Base-by-base conservation (phyloP, 2,329 filamentous ascomycete species). In the Fusarium nurragi region DNA sequence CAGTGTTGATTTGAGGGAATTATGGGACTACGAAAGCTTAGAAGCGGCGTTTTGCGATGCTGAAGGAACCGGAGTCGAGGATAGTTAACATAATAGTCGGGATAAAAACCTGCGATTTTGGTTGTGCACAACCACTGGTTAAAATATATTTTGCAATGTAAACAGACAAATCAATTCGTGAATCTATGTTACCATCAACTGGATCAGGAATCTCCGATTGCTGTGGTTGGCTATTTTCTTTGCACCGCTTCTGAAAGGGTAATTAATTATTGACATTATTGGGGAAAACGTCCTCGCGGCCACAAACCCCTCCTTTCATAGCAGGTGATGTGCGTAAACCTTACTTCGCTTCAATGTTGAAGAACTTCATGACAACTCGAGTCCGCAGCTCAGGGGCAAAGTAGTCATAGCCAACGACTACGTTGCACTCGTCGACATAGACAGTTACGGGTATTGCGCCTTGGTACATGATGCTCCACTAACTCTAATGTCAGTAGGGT, bases 391-490 rank as follows among this genome's bases (percentile, higher is more conserved):
- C 68, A 0, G 69, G 68, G 0, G 73, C 65, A 39, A 76, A 77
- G 28, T 74, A 79, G 47, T 79, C 77, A 34, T 78, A 79, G 0
- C 77, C 77, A 32, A 76, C 76, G 2, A 79, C 56, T 5, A 74
- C 25, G 50, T 69, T 65, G 49, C 76, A 78, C n/a, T 46, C 63
- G 28, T 74, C 69, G 1, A 79, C 74, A 18, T 72, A 78, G 0
- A 77, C 71, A 0, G 76, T 78, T 0, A 78, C 76, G 0, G 78
- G 76, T 14, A 79, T 71, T 3, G 53, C 64, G 1, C 68, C 72
- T 26, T 73, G 72, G 38, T 78, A 79, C 70, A 79, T 72, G 7
- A 79, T 71, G 8, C 71, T 73, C 77, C 76, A 79, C 76, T 78
- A 5, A 7, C 2, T 1, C 2, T 0, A 8, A 3, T n/a, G 14